Conservation (phyloP, 1,284 basidiomycete species). For the Ganoderma leucocontextum region DNA sequence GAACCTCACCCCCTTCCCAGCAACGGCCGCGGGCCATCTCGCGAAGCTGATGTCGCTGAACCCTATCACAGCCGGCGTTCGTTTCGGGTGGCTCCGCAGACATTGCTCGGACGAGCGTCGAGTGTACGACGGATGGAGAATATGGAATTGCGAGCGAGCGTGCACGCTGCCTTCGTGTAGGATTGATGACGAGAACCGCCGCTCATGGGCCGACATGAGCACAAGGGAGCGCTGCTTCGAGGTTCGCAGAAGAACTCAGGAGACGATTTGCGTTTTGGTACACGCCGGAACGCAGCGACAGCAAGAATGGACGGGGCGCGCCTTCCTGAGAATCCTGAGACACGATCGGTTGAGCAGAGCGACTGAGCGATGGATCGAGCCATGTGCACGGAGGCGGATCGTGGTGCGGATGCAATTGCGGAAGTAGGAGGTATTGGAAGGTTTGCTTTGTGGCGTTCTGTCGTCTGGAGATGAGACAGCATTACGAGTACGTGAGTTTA, state of each 20-base stretch:
- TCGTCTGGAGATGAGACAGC: conserved; percentile 1
- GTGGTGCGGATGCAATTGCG: background rate
- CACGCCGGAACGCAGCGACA: background rate
- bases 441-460: conserved; percentile 1
- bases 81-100: conserved; percentile 4
- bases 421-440: background rate
- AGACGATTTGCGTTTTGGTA: conserved; percentile 3
- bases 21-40: background rate
- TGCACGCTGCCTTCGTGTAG: background rate
- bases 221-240: background rate
- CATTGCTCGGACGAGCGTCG: background rate
- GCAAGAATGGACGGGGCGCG: background rate
- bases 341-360: background rate
- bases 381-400: background rate
- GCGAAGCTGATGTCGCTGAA: background rate
- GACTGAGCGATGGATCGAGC: background rate
- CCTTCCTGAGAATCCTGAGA: background rate
- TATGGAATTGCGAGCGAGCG: background rate
- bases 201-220: background rate
- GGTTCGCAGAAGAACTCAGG: background rate
- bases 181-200: background rate
- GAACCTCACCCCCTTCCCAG: background rate
- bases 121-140: background rate
- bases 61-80: conserved; percentile 5
- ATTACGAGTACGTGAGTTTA: background rate